Conservation (phyloP, 306 rosid species). For the Comarum palustre region DNA sequence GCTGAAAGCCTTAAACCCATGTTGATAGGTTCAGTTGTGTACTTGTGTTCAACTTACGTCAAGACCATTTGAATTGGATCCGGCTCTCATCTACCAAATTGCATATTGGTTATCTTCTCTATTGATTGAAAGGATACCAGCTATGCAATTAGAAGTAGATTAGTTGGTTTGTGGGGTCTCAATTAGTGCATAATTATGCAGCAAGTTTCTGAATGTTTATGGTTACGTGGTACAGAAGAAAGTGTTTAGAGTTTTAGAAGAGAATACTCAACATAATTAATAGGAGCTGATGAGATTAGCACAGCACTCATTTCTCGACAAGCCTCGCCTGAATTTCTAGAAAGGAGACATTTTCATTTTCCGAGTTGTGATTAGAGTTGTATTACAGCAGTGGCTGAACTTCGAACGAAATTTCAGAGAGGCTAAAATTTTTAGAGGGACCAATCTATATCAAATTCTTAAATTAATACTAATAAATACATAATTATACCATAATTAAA, state of each 20-base stretch:
- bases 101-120: background rate
- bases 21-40: background rate
- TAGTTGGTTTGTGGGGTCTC: constrained; percentile 3
- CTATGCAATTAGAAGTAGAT: background rate
- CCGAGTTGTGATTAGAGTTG: background rate
- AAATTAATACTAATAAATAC: no score
- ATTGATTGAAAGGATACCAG: background rate
- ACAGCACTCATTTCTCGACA: background rate
- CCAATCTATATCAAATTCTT: no score
- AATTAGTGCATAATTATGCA: constrained; percentile 7
- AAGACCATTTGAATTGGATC: background rate
- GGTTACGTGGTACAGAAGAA: background rate
- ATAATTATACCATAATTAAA: no score
- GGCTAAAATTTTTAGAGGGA: no score
- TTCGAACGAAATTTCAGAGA: no score
- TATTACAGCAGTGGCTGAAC: no score
- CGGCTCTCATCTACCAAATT: background rate
- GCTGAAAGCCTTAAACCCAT: background rate
- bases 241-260: background rate
- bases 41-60: background rate
- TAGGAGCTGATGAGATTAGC: constrained; percentile 1
- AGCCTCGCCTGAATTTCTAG: constrained; percentile 6
- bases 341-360: constrained; percentile 10
- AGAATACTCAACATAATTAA: background rate
- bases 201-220: background rate